A percentile compares a stretch with the other conserved stretches of the same genome.
Conservation (phyloP, 371 early-diverging fungal genomes). For the Zopfochytrium polystomum region DNA sequence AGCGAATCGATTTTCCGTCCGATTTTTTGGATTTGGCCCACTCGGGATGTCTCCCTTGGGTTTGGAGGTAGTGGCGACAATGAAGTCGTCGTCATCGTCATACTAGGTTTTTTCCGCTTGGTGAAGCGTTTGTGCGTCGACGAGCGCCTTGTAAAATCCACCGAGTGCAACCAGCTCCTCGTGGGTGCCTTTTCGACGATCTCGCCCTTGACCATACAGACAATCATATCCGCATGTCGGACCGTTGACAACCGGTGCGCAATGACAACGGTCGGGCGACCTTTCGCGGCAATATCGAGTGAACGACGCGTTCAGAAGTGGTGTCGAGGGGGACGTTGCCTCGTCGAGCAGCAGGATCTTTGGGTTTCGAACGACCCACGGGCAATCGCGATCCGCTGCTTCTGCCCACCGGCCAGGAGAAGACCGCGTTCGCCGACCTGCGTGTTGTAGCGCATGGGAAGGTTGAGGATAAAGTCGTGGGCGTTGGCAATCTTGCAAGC, state of each 20-base stretch:
- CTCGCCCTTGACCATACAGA: conserved; percentile 39
- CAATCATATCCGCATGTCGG: conserved; percentile 40
- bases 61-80: neutral
- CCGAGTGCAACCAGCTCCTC: conserved; percentile 24
- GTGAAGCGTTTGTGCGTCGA: conserved; percentile 42
- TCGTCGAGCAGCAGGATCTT: conserved; percentile 87
- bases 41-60: conserved; percentile 69
- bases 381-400: conserved; percentile 77
- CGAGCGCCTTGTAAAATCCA: conserved; percentile 40
- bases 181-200: conserved; percentile 47
- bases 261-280: conserved; percentile 49
- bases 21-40: too few relatives aligned
- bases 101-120: conserved; percentile 15
- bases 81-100: conserved; percentile 3
- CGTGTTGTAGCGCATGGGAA: conserved; percentile 76
- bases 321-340: conserved; percentile 92
- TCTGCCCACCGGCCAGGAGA: conserved; percentile 78
- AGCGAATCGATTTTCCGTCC: too few relatives aligned
- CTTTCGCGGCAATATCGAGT: conserved; percentile 42
- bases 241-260: conserved; percentile 49
- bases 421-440: conserved; percentile 68
- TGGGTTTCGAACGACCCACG: conserved; percentile 85
- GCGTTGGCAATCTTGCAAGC: conserved; percentile 68
- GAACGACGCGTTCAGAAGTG: conserved; percentile 46
- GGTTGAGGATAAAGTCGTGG: conserved; percentile 70